Percentiles rank a stretch among this genome's conserved stretches.
Evolutionary conservation across 108 stramenopile genomes (phyloP).

Genomic region (Pseudonitzschia multiseries): DNA sequence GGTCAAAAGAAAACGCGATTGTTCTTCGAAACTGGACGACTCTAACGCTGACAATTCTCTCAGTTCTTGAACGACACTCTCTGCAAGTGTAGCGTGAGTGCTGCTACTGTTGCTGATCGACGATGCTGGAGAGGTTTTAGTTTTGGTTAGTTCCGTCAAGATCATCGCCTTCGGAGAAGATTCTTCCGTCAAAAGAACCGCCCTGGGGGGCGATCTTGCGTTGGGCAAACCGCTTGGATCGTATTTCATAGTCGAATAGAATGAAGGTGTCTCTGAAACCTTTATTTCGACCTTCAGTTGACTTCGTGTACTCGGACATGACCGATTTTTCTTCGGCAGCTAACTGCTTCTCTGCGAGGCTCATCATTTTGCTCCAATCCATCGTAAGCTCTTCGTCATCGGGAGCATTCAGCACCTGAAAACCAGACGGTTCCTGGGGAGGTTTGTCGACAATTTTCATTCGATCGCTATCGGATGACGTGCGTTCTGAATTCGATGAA

Average conservation of each 20-base stretch:
- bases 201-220: background rate
- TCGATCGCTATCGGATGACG: background rate
- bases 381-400: slow-evolving; percentile 14
- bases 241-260: background rate
- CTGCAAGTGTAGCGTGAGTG: slow-evolving; percentile 1
- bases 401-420: background rate
- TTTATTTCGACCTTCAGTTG: background rate
- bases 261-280: background rate
- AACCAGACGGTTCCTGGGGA: background rate
- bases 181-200: background rate
- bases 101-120: background rate
- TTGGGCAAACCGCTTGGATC: background rate
- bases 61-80: slow-evolving; percentile 1
- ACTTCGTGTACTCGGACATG: background rate
- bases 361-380: slow-evolving; percentile 24
- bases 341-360: slow-evolving; percentile 15
- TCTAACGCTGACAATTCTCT: slow-evolving; percentile 12
- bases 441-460: slow-evolving; percentile 18
- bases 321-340: slow-evolving; percentile 5
- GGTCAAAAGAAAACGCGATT: slow-evolving; percentile 6
- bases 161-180: background rate
- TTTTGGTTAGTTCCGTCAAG: background rate
- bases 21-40: slow-evolving; percentile 18
- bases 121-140: background rate
- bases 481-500: background rate